Evolutionary conservation across 768 basidiomycete species (phyloP), one percentile per base, ranked within the genome.

Genomic region (Hortiboletus campestris): DNA sequence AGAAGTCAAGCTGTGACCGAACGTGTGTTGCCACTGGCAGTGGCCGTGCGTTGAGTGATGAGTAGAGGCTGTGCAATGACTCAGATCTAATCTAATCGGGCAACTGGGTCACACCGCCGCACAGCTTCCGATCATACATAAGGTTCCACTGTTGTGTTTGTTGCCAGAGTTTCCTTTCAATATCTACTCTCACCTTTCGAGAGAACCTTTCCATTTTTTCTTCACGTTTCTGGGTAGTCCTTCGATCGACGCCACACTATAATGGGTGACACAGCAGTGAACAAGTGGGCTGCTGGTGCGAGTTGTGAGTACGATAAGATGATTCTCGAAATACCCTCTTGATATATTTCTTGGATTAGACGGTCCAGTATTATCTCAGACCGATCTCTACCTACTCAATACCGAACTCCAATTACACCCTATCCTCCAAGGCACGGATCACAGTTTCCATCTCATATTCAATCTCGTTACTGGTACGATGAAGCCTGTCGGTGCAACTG

Each of bases 311-410:
- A 14, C 34, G 22, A 49, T 56, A 10, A 16, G 4, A 20, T 50
- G 35, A 40, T 39, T 14, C 31, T 32, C 4, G 28, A 32, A 42
- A 14, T 12, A 28, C 28, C 49, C 8, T 42, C 11, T 46, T 25
- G 17, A 48, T 8, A 1, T 36, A 41, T 49, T 62, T 10, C 32
- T 49, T 29, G 40, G 36, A 40, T 19, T 46, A 91, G 89, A 92
- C 70, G 90, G 89, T 0, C 91, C 91, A 6, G 82, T 92, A 7
- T 78, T 93, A 14, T 80, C 82, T 3, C 88, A 88, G 64, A 91
- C 89, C 0, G 91, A 93, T 65, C 78, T 94, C 14, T 94, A 91
- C 69, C 80, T 93, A 4, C 80, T 94, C 52, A 78, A 81, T 42
- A 80, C 83, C 6, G 81, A 85, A 16, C 77, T 93, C 3, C 82